Evolutionary conservation across 768 basidiomycete genomes (phyloP), one percentile per base, ranked within the genome.

Genomic region (Lactarius indigo): DNA sequence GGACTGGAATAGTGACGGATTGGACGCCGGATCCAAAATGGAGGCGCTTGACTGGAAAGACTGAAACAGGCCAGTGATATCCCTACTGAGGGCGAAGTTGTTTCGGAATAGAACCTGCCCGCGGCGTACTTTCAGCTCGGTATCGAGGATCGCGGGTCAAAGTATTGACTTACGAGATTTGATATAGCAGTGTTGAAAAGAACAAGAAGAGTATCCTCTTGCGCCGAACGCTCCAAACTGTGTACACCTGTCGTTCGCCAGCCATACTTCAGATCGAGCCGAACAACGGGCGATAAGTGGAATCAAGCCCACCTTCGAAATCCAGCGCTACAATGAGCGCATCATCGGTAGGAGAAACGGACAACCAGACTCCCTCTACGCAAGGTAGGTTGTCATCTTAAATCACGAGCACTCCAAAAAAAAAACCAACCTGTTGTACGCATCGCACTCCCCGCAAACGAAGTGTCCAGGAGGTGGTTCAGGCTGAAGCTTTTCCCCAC

Each of bases 331-430:
- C 85, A 9, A 88, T 76, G 15, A 88, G 72, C 0, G 75, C 74
- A 30, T 85, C 82, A 56, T 81, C 76, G 0, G 86, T 87, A 0
- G 87, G 87, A 2, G 87, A 86, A 13, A 85, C 84, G 0, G 86
- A 87, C 81, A 87, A 83, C 87, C 86, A 87, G 2, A 87, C 84
- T 3, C 86, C 86, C 76, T 86, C 84, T 72, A n/a, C n/a, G n/a
- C n/a, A n/a, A n/a, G n/a, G n/a, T n/a, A n/a, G n/a, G n/a, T n/a
- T n/a, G n/a, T n/a, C n/a, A n/a, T n/a, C n/a, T 20, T n/a, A 58
- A 17, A 28, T 33, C 1, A 33, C 8, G 20, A 23, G 13, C 39
- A 37, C 9, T 39, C 60, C 26, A 18, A n/a, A n/a, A n/a, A n/a
- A n/a, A n/a, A 54, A 55, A 56, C 58, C 2, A 2, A 78, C 79